A percentile compares a stretch with the other conserved stretches of the same genome.
These are phyloP conservation scores for Paramyrothecium roridum DNA, from an alignment of 2,329 filamentous ascomycete genomes.

Conservation along the genomic window DNA sequence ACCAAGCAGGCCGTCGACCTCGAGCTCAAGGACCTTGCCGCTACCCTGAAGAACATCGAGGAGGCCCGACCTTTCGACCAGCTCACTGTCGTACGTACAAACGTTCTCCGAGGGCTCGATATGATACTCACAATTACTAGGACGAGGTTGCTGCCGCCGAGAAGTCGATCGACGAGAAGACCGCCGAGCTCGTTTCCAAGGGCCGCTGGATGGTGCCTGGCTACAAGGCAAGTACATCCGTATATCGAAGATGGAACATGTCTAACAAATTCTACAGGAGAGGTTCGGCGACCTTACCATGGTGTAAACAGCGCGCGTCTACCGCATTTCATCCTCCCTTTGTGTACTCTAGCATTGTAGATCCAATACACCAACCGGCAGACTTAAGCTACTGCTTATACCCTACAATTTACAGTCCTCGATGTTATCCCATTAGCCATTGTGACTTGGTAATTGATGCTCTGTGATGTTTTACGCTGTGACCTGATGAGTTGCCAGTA, in stretches of 20 bases:
- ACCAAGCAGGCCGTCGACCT: slow-evolving; percentile 95
- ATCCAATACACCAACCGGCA: slow-evolving; percentile 45
- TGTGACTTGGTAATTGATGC: too few relatives aligned
- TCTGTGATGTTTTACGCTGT: too few relatives aligned
- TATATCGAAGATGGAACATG: slow-evolving; percentile 2
- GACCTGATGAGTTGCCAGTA: too few relatives aligned
- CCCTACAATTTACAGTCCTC: slow-evolving; percentile 8
- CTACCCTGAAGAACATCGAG: slow-evolving; percentile 97
- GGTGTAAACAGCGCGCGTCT: slow-evolving; percentile 62
- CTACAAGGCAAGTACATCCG: slow-evolving; percentile 76
- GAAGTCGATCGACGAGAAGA: slow-evolving; percentile 97
- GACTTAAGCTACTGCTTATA: slow-evolving; percentile 29
- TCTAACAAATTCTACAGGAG: slow-evolving; percentile 67
- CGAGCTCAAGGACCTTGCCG: slow-evolving; percentile 89
- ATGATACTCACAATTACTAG: slow-evolving; percentile 43
- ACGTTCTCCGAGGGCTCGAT: not conserved
- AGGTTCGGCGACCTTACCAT: slow-evolving; percentile 97
- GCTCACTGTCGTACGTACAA: slow-evolving; percentile 83
- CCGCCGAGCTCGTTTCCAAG: slow-evolving; percentile 89
- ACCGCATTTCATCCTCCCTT: slow-evolving; percentile 43
- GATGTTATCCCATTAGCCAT: too few relatives aligned
- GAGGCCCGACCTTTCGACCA: slow-evolving; percentile 93
- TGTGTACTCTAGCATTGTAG: slow-evolving; percentile 71
- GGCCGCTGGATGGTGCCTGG: slow-evolving; percentile 97
- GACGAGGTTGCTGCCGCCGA: slow-evolving; percentile 93